phyloP scores from a whole-genome alignment of 257 asterid species.

The Solanum sitiens region DNA sequence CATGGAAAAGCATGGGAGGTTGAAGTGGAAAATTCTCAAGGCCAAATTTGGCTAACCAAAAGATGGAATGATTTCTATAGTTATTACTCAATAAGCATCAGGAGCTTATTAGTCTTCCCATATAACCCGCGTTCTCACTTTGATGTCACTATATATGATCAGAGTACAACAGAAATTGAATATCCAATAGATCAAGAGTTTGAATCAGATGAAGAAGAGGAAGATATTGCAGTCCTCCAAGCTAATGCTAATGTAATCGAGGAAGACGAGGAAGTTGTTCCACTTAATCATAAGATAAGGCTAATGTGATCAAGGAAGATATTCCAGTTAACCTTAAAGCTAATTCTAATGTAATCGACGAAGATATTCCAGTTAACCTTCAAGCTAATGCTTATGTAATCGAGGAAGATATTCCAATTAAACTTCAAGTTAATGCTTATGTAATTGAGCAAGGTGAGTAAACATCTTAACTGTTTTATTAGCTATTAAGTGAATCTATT shows the following conservation, averaged over 20 bases:
- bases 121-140: background rate
- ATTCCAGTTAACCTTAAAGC: too few relatives aligned
- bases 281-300: too few relatives aligned
- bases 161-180: too few relatives aligned
- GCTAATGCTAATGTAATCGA: too few relatives aligned
- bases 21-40: slow-evolving; percentile 2
- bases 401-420: too few relatives aligned
- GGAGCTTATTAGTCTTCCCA: background rate
- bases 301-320: too few relatives aligned
- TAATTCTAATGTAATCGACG: background rate
- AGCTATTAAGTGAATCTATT: background rate
- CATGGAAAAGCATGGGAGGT: slow-evolving; percentile 12
- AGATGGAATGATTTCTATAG: slow-evolving; percentile 8
- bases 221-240: too few relatives aligned
- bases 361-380: too few relatives aligned
- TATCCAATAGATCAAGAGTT: too few relatives aligned
- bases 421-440: background rate
- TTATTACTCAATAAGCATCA: background rate
- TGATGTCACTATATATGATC: background rate
- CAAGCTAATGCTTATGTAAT: background rate
- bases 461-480: background rate
- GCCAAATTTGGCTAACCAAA: slow-evolving; percentile 10
- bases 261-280: too few relatives aligned
- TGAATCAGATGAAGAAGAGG: too few relatives aligned
- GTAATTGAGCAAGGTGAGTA: background rate